phyloP scores from a whole-genome alignment of 2,329 filamentous ascomycete species.

The Dendryphion nanum region DNA sequence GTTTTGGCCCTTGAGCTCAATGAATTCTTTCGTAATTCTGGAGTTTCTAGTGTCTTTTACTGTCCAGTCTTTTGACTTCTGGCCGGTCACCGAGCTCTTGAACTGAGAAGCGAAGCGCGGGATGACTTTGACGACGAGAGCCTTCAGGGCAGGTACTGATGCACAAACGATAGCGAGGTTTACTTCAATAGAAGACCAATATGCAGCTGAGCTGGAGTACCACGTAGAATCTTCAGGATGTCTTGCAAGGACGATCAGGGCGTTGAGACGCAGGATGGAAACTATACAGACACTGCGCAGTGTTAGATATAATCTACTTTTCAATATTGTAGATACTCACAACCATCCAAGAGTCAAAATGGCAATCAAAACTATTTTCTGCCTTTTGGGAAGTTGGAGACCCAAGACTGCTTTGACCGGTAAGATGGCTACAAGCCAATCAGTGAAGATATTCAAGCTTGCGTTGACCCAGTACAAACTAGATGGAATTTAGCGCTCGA shows the following conservation, averaged over 20 bases:
- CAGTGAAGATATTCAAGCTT: conserved; percentile 22
- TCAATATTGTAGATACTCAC: conserved; percentile 6
- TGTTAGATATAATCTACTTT: neutral
- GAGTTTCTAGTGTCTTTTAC: too few relatives aligned
- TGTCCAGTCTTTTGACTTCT: too few relatives aligned
- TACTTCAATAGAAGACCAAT: conserved; percentile 31
- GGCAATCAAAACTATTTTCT: conserved; percentile 19
- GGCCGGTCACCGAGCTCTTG: too few relatives aligned
- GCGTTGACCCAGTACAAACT: conserved; percentile 20
- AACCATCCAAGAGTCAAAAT: conserved; percentile 33
- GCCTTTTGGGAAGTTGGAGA: conserved; percentile 18
- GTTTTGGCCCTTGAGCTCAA: conserved; percentile 1
- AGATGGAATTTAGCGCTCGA: neutral
- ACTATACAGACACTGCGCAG: conserved; percentile 23
- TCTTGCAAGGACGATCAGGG: conserved; percentile 12
- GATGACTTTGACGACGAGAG: conserved; percentile 16
- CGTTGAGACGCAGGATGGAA: conserved; percentile 25
- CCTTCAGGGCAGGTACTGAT: conserved; percentile 28
- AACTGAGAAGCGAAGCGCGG: conserved; percentile 2
- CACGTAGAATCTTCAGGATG: conserved; percentile 21
- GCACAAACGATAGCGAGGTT: conserved; percentile 35
- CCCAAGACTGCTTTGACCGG: conserved; percentile 24
- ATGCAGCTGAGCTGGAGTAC: conserved; percentile 20
- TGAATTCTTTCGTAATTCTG: too few relatives aligned
- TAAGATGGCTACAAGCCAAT: conserved; percentile 22